phyloP scores from a whole-genome alignment of 2,329 filamentous ascomycete species.

The Aureobasidium uvarum region DNA sequence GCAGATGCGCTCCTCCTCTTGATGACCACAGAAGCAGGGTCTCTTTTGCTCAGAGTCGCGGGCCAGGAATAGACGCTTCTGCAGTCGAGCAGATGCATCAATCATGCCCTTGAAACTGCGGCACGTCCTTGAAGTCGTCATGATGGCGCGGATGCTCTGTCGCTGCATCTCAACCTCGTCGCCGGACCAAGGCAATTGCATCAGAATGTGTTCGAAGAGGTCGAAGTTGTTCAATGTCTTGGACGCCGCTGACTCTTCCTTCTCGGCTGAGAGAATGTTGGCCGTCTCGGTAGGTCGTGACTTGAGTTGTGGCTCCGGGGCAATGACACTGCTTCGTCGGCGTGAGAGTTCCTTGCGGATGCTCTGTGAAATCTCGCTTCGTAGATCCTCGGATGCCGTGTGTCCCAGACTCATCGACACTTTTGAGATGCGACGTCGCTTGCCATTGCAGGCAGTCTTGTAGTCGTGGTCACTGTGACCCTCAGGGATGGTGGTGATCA shows the following conservation, averaged over 20 bases:
- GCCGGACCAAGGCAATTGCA: conserved; percentile 21
- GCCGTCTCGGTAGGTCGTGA: conserved; percentile 6
- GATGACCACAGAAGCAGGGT: conserved; percentile 10
- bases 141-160: conserved; percentile 19
- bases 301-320: conserved; percentile 10
- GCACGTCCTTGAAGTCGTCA: conserved; percentile 15
- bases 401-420: conserved; percentile 23
- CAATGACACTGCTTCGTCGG: conserved; percentile 23
- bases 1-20: conserved; percentile 14
- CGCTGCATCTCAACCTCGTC: background rate
- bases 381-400: background rate
- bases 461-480: conserved; percentile 16
- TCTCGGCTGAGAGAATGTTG: background rate
- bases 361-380: conserved; percentile 21
- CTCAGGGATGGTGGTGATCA: conserved; percentile 12
- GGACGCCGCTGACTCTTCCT: background rate
- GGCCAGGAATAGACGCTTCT: conserved; percentile 22
- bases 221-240: conserved; percentile 21
- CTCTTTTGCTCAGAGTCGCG: conserved; percentile 21
- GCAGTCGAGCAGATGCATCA: conserved; percentile 20
- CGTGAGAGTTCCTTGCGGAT: conserved; percentile 21
- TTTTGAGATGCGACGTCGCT: conserved; percentile 22
- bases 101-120: conserved; percentile 27
- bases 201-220: conserved; percentile 16
- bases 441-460: conserved; percentile 4